Conservation (phyloP, 1,139 yeast genomes). For the Blastobotrys apis region DNA sequence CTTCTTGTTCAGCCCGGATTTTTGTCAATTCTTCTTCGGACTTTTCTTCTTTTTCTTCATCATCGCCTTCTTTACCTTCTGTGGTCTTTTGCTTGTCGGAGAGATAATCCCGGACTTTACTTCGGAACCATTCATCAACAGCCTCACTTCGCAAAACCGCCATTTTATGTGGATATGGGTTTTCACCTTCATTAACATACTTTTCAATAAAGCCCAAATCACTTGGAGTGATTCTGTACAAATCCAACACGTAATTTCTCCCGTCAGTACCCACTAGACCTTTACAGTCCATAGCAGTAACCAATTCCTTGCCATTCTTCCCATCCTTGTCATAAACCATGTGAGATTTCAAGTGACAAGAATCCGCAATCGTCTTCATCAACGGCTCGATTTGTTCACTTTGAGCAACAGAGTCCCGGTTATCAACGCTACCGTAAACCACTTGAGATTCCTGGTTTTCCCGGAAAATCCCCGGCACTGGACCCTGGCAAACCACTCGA, state of each 20-base stretch:
- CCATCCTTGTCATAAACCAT: slow-evolving; percentile 45
- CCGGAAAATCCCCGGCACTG: slow-evolving; percentile 91
- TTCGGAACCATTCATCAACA: slow-evolving; percentile 83
- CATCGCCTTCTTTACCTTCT: slow-evolving; percentile 39
- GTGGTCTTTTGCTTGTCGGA: slow-evolving; percentile 20
- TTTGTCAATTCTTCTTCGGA: slow-evolving; percentile 40
- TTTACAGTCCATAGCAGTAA: slow-evolving; percentile 73
- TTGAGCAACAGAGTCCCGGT: slow-evolving; percentile 45
- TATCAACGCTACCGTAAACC: slow-evolving; percentile 71
- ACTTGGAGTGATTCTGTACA: slow-evolving; percentile 77
- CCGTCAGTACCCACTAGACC: slow-evolving; percentile 86
- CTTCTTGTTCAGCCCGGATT: slow-evolving; percentile 25
- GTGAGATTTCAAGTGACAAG: slow-evolving; percentile 75
- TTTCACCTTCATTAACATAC: slow-evolving; percentile 42
- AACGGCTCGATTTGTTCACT: slow-evolving; percentile 50
- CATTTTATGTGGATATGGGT: slow-evolving; percentile 76
- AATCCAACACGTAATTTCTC: slow-evolving; percentile 77
- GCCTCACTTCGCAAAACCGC: slow-evolving; percentile 81
- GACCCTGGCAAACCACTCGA: slow-evolving; percentile 87
- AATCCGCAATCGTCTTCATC: slow-evolving; percentile 61
- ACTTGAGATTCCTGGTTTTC: slow-evolving; percentile 49
- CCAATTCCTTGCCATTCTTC: slow-evolving; percentile 43
- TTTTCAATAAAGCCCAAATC: slow-evolving; percentile 72
- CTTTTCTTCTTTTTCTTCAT: slow-evolving; percentile 46
- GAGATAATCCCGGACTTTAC: slow-evolving; percentile 54